Conservation (phyloP, 2,329 filamentous ascomycete genomes). For the Botrytis galanthina region DNA sequence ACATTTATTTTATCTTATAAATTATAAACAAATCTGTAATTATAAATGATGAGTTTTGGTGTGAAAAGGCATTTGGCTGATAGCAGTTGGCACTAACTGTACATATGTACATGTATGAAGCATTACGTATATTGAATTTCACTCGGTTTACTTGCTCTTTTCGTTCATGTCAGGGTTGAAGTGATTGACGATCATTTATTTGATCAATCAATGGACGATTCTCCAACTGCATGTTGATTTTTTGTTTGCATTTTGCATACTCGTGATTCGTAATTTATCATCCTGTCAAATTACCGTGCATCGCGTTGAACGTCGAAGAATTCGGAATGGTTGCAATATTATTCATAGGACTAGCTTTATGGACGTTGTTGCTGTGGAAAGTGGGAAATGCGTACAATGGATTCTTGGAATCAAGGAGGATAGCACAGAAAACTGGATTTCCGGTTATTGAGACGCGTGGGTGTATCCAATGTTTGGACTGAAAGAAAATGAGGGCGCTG, state of each 20-base stretch:
- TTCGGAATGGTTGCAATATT: background rate
- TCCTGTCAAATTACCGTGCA: background rate
- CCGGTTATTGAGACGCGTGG: slow-evolving; percentile 6
- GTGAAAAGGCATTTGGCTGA: too few relatives aligned
- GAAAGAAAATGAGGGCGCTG: background rate
- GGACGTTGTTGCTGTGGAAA: background rate
- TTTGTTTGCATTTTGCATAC: background rate
- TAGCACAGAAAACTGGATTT: background rate
- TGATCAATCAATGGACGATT: background rate
- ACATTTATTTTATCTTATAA: too few relatives aligned
- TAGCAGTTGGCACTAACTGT: too few relatives aligned
- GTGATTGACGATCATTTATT: background rate
- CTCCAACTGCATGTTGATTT: background rate
- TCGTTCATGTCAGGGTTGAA: background rate
- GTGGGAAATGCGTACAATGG: background rate
- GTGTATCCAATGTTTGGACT: background rate
- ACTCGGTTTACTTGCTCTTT: background rate
- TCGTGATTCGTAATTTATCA: background rate
- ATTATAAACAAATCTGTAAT: too few relatives aligned
- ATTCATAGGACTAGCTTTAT: background rate
- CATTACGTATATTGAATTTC: background rate
- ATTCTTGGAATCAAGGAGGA: background rate
- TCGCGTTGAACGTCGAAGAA: background rate
- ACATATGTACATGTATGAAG: background rate
- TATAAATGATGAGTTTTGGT: too few relatives aligned